These are phyloP conservation scores for Coniosporium apollinis DNA, from an alignment of 495 filamentous ascomycete species.

Conservation along the genomic window DNA sequence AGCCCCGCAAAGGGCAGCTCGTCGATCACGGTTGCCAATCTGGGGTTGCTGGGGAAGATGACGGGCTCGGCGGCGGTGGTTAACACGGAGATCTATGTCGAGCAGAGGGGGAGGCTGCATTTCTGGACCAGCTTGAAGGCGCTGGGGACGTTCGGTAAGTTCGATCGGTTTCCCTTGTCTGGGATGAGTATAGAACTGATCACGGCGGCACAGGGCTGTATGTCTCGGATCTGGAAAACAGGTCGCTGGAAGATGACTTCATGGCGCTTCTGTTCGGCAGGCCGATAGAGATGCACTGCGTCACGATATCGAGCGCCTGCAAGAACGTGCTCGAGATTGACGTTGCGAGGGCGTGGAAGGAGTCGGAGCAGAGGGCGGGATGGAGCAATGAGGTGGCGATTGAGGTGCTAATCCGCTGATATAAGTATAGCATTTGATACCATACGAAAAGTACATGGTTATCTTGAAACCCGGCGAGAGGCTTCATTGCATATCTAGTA, in stretches of 20 bases:
- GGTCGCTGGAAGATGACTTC: conserved; percentile 46
- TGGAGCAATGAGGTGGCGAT: conserved; percentile 78
- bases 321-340: conserved; percentile 58
- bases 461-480: too few species aligned
- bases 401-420: conserved; percentile 38
- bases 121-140: conserved; percentile 59
- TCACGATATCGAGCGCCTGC: conserved; percentile 37
- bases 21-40: conserved; percentile 33
- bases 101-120: conserved; percentile 41
- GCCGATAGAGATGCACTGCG: conserved; percentile 48
- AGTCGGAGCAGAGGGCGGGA: conserved; percentile 48
- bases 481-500: too few species aligned
- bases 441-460: too few species aligned
- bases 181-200: not conserved
- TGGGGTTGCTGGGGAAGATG: conserved; percentile 81
- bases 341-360: conserved; percentile 59
- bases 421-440: too few species aligned
- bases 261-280: conserved; percentile 60
- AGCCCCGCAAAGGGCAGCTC: conserved; percentile 13
- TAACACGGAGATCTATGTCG: conserved; percentile 34
- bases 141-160: conserved; percentile 57
- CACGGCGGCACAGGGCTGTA: conserved; percentile 37
- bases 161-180: conserved; percentile 1
- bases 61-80: conserved; percentile 68
- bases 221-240: conserved; percentile 45